Conservation (phyloP, 2,329 filamentous ascomycete genomes). For the Leptosphaerulina australis region DNA sequence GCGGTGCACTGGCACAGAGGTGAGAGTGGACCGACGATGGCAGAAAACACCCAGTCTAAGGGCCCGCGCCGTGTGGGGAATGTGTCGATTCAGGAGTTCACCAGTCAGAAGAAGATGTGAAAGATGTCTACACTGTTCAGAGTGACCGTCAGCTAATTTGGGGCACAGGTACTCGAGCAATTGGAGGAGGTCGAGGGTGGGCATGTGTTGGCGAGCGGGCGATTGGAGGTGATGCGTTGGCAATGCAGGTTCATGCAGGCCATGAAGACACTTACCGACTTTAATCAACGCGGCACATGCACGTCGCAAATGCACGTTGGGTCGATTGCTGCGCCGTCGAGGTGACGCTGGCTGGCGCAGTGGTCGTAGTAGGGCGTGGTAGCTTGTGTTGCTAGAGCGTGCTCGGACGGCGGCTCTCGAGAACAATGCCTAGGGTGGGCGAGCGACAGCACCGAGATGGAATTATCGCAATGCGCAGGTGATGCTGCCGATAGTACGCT, state of each 20-base stretch:
- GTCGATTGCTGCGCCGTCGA: conserved; percentile 32
- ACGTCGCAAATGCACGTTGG: conserved; percentile 39
- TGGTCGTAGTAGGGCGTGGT: conserved; percentile 13
- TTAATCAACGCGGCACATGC: conserved; percentile 43
- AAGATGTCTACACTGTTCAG: conserved; percentile 39
- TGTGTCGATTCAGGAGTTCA: conserved; percentile 41
- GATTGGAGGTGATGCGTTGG: conserved; percentile 53
- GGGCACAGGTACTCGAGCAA: conserved; percentile 42
- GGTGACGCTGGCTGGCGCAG: conserved; percentile 28
- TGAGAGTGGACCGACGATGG: conserved; percentile 22
- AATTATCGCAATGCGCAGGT: conserved; percentile 40
- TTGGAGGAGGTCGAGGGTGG: conserved; percentile 44
- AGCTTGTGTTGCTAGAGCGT: conserved; percentile 19
- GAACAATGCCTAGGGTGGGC: conserved; percentile 25
- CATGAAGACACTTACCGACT: conserved; percentile 45
- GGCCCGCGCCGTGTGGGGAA: conserved; percentile 47
- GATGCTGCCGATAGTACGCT: conserved; percentile 27
- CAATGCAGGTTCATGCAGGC: conserved; percentile 52
- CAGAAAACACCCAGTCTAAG: conserved; percentile 36
- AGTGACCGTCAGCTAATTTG: conserved; percentile 46
- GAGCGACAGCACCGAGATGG: conserved; percentile 30
- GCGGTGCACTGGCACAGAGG: conserved; percentile 40
- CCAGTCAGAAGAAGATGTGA: conserved; percentile 41
- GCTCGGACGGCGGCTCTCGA: conserved; percentile 29
- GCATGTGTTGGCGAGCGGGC: conserved; percentile 49